phyloP scores from a whole-genome alignment of 495 filamentous ascomycete species.

The Neurospora sp. region DNA sequence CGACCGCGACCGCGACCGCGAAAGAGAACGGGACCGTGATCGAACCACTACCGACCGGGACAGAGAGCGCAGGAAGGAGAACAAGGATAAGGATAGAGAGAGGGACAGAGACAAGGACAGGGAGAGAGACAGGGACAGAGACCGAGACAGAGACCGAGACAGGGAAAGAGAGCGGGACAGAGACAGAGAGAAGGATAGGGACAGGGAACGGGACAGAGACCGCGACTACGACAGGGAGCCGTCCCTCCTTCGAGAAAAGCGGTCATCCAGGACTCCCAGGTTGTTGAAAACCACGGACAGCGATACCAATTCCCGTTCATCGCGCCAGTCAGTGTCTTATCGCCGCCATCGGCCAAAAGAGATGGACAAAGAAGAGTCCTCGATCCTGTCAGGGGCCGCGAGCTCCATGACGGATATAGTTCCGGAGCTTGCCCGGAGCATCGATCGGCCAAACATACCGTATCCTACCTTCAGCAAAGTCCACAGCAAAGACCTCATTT shows the following conservation, averaged over 20 bases:
- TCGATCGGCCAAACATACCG: constrained; percentile 50
- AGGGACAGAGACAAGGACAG: constrained; percentile 2
- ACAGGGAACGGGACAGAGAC: constrained; percentile 4
- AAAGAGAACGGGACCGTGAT: constrained; percentile 7
- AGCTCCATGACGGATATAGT: constrained; percentile 37
- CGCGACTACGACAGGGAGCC: constrained; percentile 7
- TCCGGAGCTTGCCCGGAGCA: constrained; percentile 36
- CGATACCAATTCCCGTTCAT: constrained; percentile 13
- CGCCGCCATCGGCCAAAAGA: constrained; percentile 32
- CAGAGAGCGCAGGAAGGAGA: constrained; percentile 6
- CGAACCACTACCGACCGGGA: constrained; percentile 7
- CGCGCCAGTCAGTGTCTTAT: constrained; percentile 22
- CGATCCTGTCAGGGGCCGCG: constrained; percentile 16
- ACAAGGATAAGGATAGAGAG: constrained; percentile 9
- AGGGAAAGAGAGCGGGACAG: not conserved
- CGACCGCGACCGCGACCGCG: constrained; percentile 7
- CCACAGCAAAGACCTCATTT: constrained; percentile 74
- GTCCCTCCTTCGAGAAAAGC: constrained; percentile 9
- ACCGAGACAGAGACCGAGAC: constrained; percentile 12
- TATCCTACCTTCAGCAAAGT: constrained; percentile 85
- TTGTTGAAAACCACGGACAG: constrained; percentile 23
- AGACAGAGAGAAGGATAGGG: constrained; percentile 1
- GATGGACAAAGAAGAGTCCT: constrained; percentile 26
- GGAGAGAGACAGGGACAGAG: constrained; percentile 10
- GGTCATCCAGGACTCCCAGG: constrained; percentile 29